Percentiles rank a stretch among this genome's conserved stretches.
Evolutionary conservation across 2,329 filamentous ascomycete genomes (phyloP).

Genomic region (Cladorrhinum sp.): DNA sequence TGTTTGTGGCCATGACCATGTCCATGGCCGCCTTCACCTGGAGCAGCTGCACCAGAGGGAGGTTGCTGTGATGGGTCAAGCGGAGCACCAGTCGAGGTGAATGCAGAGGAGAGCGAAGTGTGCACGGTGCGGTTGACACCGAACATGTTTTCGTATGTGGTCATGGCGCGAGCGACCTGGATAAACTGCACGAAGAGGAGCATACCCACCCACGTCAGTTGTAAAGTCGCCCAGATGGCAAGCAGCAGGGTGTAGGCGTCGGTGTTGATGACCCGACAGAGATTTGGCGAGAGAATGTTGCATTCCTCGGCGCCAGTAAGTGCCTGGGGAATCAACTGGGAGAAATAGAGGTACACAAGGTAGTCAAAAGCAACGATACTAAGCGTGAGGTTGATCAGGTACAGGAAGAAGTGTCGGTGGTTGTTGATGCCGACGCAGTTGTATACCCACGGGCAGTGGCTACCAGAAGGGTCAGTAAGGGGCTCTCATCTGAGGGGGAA

Average conservation of each 20-base stretch:
- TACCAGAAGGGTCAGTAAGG: slow-evolving; percentile 34
- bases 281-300: slow-evolving; percentile 67
- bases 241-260: slow-evolving; percentile 83
- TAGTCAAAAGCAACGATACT: slow-evolving; percentile 72
- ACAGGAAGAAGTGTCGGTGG: slow-evolving; percentile 91
- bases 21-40: slow-evolving; percentile 39
- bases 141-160: slow-evolving; percentile 95
- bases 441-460: slow-evolving; percentile 96
- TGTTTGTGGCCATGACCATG: slow-evolving; percentile 45
- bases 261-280: slow-evolving; percentile 75
- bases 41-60: slow-evolving; percentile 53
- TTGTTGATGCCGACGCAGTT: slow-evolving; percentile 97
- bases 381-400: slow-evolving; percentile 72
- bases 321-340: slow-evolving; percentile 27
- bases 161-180: slow-evolving; percentile 88
- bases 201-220: slow-evolving; percentile 97
- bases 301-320: slow-evolving; percentile 57
- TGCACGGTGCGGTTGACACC: slow-evolving; percentile 63
- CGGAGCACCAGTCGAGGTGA: slow-evolving; percentile 74
- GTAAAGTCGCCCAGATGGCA: slow-evolving; percentile 73
- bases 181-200: slow-evolving; percentile 89
- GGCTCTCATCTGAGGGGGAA: no score
- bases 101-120: slow-evolving; percentile 62
- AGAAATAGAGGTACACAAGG: slow-evolving; percentile 69
- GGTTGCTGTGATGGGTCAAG: slow-evolving; percentile 62